A percentile compares a stretch with the other conserved stretches of the same genome.
Conservation (phyloP, 352 stramenopile species). For the Plasmopara muralis region DNA sequence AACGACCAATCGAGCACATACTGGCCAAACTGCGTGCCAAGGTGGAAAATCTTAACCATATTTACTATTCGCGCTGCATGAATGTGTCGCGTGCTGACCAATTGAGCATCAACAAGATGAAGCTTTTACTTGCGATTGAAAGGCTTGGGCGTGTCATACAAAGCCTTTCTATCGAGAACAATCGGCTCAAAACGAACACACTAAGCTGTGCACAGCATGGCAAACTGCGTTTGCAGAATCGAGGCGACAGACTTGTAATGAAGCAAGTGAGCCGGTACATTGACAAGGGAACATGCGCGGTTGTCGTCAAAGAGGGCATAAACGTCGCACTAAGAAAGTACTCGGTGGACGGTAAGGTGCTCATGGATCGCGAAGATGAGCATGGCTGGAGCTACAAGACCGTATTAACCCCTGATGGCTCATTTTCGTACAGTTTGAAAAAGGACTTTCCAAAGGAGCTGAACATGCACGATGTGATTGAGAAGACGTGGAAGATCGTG, state of each 20-base stretch:
- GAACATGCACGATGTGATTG: conserved; percentile 25
- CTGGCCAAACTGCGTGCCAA: conserved; percentile 45
- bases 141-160: conserved; percentile 44
- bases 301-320: conserved; percentile 20
- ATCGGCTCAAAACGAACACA: conserved; percentile 28
- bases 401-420: conserved; percentile 13
- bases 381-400: conserved; percentile 34
- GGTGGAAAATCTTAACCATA: conserved; percentile 42
- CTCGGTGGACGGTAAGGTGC: conserved; percentile 25
- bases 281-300: conserved; percentile 12
- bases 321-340: conserved; percentile 14
- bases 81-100: conserved; percentile 24
- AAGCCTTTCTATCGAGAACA: conserved; percentile 39
- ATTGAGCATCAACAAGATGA: conserved; percentile 34
- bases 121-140: conserved; percentile 44
- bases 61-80: conserved; percentile 62
- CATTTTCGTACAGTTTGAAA: conserved; percentile 27
- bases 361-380: conserved; percentile 24
- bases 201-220: conserved; percentile 23
- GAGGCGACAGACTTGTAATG: conserved; percentile 2
- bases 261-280: conserved; percentile 18
- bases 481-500: conserved; percentile 24
- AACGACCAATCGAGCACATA: conserved; percentile 29
- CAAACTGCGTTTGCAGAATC: conserved; percentile 12
- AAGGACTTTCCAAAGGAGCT: conserved; percentile 27